Base-by-base conservation (phyloP, 352 stramenopile species). In the Phytophthora citrophthora region DNA sequence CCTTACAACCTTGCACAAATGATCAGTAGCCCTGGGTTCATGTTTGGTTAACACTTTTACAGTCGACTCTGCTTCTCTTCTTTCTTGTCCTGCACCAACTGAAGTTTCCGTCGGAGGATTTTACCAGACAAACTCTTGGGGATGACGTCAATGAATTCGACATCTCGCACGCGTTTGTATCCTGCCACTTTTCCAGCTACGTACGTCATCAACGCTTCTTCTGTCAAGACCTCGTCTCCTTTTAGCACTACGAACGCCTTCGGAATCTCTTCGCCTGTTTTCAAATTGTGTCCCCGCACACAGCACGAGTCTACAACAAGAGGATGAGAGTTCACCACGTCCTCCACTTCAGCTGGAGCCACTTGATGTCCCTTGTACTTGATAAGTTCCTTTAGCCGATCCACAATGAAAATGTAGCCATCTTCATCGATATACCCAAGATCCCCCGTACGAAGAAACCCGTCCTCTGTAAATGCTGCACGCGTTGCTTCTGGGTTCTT, bases 301-400 rank as follows among this genome's bases (percentile, higher is more conserved):
- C 92, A 84, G 39, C 83, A 88, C 9, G 74, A 82, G 76, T 98
- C 94, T 4, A 76, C 63, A 2, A 98, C 54, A 1, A 63, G 53
- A 18, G 77, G 76, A 69, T 97, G 82, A 3, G 69, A 80, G 13
- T 97, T 80, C 8, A 98, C 43, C 7, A 98, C 65, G 29, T 91
- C 91, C 70, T 98, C 94, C 9, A 98, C 69, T 71, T 98, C 94
- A 0, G 91, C 92, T 3, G 93, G 94, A 7, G 91, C 83, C 13
- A 98, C 77, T 70, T 95, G 93, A 54, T 93, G 93, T 7, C 91
- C 94, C 57, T 96, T 96, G 59, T 96, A 92, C 77, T 98, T 98
- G 73, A 98, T 98, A 12, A 98, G 69, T 67, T 98, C 93, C 76
- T 98, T 98, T 16, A 96, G 68, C 16, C 94, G 73, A 66, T 98